phyloP scores from a whole-genome alignment of 1,139 yeast genomes.

The Meyerozyma carpophila region DNA sequence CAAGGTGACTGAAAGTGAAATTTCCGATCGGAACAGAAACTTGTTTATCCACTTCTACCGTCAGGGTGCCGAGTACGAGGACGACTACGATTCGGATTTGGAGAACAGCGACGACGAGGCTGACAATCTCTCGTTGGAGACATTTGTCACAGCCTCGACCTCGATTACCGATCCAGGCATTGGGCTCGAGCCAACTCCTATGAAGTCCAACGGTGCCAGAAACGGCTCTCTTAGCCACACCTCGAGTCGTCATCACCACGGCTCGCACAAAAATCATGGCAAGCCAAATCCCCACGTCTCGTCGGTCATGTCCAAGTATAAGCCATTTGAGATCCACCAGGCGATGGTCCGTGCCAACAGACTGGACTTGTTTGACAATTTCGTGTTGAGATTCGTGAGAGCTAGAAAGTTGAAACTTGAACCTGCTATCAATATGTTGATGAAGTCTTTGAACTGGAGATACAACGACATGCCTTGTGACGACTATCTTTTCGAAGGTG shows the following conservation, averaged over 20 bases:
- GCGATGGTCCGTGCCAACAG: slow-evolving; percentile 18
- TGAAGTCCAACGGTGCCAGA: background rate
- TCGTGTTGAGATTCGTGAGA: slow-evolving; percentile 31
- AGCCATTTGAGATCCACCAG: slow-evolving; percentile 21
- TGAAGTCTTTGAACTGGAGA: slow-evolving; percentile 38
- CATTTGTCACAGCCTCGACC: slow-evolving; percentile 36
- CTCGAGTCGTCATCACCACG: slow-evolving; percentile 1
- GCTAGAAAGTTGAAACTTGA: slow-evolving; percentile 39
- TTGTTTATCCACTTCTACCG: slow-evolving; percentile 22
- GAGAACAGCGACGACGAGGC: slow-evolving; percentile 14
- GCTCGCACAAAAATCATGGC: slow-evolving; percentile 7
- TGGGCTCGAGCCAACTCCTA: background rate
- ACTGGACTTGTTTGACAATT: slow-evolving; percentile 34
- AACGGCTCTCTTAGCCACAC: background rate
- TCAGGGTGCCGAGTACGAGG: slow-evolving; percentile 19
- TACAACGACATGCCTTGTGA: slow-evolving; percentile 21
- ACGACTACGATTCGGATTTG: slow-evolving; percentile 13
- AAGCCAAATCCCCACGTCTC: slow-evolving; percentile 14
- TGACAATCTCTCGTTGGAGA: slow-evolving; percentile 24
- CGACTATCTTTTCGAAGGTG: slow-evolving; percentile 34
- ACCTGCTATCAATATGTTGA: slow-evolving; percentile 29
- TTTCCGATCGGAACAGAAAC: slow-evolving; percentile 18
- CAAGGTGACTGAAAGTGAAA: slow-evolving; percentile 15
- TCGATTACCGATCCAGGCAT: slow-evolving; percentile 17
- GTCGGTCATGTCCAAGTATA: slow-evolving; percentile 18